Evolutionary conservation across 2,329 filamentous ascomycete genomes (phyloP).

Genomic region (Knoxdaviesia capensis): DNA sequence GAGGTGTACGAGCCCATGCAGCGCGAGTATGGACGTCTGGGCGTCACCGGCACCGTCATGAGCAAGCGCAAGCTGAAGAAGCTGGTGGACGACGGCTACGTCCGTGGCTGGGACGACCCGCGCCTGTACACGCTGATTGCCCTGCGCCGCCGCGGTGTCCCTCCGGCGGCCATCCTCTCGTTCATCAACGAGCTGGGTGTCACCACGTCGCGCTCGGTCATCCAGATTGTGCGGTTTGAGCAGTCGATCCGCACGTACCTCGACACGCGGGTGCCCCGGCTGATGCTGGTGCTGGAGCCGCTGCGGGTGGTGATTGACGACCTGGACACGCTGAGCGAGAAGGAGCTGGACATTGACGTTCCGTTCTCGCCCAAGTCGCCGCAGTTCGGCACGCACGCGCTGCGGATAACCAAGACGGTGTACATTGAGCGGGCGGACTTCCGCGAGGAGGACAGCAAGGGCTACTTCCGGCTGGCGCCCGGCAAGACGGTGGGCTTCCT

Average conservation of each 20-base stretch:
- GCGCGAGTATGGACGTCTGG: conserved; percentile 50
- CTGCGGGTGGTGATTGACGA: conserved; percentile 68
- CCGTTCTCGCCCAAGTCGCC: conserved; percentile 74
- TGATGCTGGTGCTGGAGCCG: conserved; percentile 80
- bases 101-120: conserved; percentile 81
- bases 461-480: conserved; percentile 65
- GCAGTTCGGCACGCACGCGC: conserved; percentile 37
- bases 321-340: conserved; percentile 41
- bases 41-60: conserved; percentile 66
- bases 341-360: conserved; percentile 45
- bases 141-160: conserved; percentile 66
- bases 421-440: conserved; percentile 77
- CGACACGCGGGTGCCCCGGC: conserved; percentile 67
- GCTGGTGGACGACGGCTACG: conserved; percentile 57
- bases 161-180: conserved; percentile 69
- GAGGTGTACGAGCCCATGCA: conserved; percentile 87
- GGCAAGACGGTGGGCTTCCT: conserved; percentile 60
- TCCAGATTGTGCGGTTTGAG: conserved; percentile 69
- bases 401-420: conserved; percentile 52
- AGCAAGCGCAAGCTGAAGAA: conserved; percentile 71
- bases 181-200: conserved; percentile 87
- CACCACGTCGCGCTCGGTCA: conserved; percentile 61
- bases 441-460: conserved; percentile 50
- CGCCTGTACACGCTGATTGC: conserved; percentile 74
- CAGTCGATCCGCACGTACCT: conserved; percentile 70